These are phyloP conservation scores for Pleurozium schreberi DNA, from an alignment of 225 moss, liverwort and hornwort species.

Conservation along the genomic window DNA sequence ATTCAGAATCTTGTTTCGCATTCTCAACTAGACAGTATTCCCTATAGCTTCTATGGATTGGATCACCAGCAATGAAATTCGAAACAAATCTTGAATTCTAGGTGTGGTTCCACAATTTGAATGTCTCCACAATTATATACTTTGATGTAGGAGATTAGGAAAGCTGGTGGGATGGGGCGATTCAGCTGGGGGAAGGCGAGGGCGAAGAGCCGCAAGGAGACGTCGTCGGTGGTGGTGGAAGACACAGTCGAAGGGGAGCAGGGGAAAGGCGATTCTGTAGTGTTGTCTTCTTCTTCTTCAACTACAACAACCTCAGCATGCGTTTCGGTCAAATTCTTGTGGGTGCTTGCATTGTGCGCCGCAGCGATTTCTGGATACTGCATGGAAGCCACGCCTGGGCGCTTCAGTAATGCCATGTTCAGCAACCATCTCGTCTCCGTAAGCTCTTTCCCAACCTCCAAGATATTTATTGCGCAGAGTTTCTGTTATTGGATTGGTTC, in stretches of 20 bases:
- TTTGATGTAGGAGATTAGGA: neutral
- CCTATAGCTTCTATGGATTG: no score
- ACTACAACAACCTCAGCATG: neutral
- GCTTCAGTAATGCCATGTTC: slow-evolving; percentile 46
- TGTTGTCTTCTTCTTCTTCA: neutral
- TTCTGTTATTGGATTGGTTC: neutral
- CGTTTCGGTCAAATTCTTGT: neutral
- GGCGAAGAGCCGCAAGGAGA: slow-evolving; percentile 39
- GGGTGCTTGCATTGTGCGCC: slow-evolving; percentile 30
- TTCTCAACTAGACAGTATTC: neutral
- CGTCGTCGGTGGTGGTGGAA: neutral
- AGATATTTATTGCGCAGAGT: neutral
- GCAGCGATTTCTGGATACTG: slow-evolving; percentile 21
- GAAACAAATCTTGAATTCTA: neutral
- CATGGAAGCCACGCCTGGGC: slow-evolving; percentile 26
- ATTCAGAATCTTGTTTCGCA: neutral
- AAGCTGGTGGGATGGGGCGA: slow-evolving; percentile 17
- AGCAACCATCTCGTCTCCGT: slow-evolving; percentile 41
- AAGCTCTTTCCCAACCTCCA: neutral
- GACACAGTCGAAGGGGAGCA: neutral
- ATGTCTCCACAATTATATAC: neutral
- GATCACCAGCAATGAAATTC: neutral
- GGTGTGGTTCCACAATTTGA: neutral
- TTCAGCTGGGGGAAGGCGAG: slow-evolving; percentile 37
- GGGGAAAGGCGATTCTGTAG: slow-evolving; percentile 1